These are phyloP conservation scores for Cladophialophora bantiana DNA, from an alignment of 2,329 filamentous ascomycete species.

Conservation along the genomic window DNA sequence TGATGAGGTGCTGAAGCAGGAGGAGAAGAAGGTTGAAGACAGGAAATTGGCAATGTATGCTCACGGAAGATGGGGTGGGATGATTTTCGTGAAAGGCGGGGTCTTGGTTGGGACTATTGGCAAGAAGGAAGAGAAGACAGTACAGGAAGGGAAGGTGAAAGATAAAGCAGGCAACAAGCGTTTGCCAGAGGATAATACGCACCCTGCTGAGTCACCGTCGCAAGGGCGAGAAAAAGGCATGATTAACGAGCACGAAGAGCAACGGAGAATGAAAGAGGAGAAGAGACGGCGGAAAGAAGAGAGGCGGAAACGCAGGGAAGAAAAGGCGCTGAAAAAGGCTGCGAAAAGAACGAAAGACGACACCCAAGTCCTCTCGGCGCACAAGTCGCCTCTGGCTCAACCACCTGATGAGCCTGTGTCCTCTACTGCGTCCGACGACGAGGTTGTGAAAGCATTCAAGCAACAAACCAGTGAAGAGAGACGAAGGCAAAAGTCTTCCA, in stretches of 20 bases:
- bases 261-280: conserved; percentile 40
- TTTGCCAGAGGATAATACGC: conserved; percentile 46
- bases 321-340: conserved; percentile 43
- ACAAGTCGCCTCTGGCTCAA: conserved; percentile 23
- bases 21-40: conserved; percentile 72
- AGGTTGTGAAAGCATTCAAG: conserved; percentile 48
- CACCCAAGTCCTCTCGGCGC: conserved; percentile 31
- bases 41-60: conserved; percentile 76
- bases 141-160: conserved; percentile 49
- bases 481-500: conserved; percentile 14
- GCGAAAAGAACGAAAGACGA: conserved; percentile 31
- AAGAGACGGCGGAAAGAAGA: conserved; percentile 43
- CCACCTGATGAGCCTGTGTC: conserved; percentile 34
- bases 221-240: conserved; percentile 38
- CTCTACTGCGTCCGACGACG: conserved; percentile 31
- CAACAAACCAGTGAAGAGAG: background rate
- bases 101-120: conserved; percentile 64
- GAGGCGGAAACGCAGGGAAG: conserved; percentile 42
- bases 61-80: conserved; percentile 76
- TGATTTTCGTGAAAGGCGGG: conserved; percentile 89
- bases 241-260: conserved; percentile 43
- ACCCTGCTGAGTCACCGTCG: background rate
- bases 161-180: conserved; percentile 50
- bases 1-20: conserved; percentile 73
- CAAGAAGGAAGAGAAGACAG: conserved; percentile 50